phyloP scores from a whole-genome alignment of 192 early-diverging fungal species.

The Funneliformis mosseae region DNA sequence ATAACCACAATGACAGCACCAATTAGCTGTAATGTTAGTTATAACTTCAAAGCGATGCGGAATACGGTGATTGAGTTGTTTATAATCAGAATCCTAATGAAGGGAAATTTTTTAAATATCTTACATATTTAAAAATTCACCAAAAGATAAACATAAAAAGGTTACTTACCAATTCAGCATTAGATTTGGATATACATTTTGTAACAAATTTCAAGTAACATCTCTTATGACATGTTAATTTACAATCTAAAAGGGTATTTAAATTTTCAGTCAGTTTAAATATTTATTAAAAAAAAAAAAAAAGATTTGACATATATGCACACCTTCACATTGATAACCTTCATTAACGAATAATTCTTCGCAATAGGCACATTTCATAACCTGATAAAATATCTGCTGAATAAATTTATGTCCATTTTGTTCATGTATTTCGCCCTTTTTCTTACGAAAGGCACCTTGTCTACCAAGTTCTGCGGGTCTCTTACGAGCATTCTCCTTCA shows the following conservation, averaged over 20 bases:
- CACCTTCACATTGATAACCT: conserved; percentile 93
- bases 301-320: background rate
- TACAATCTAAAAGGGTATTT: conserved; percentile 66
- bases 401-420: conserved; percentile 95
- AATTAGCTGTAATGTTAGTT: conserved; percentile 83
- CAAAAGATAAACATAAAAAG: background rate
- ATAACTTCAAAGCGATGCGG: conserved; percentile 92
- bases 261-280: conserved; percentile 22
- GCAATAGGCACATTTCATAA: conserved; percentile 98
- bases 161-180: conserved; percentile 55
- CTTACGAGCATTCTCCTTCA: conserved; percentile 52
- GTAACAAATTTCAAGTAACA: conserved; percentile 84
- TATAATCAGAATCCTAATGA: conserved; percentile 62
- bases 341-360: conserved; percentile 89
- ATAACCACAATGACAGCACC: conserved; percentile 98
- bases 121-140: conserved; percentile 1
- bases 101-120: background rate
- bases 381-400: conserved; percentile 88
- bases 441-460: conserved; percentile 74
- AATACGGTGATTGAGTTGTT: conserved; percentile 86
- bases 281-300: background rate
- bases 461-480: conserved; percentile 70
- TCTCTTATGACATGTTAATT: conserved; percentile 91
- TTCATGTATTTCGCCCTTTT: conserved; percentile 81
- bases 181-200: conserved; percentile 83